phyloP scores from a whole-genome alignment of 495 filamentous ascomycete genomes.

The Hyaloscypha hepaticicola region DNA sequence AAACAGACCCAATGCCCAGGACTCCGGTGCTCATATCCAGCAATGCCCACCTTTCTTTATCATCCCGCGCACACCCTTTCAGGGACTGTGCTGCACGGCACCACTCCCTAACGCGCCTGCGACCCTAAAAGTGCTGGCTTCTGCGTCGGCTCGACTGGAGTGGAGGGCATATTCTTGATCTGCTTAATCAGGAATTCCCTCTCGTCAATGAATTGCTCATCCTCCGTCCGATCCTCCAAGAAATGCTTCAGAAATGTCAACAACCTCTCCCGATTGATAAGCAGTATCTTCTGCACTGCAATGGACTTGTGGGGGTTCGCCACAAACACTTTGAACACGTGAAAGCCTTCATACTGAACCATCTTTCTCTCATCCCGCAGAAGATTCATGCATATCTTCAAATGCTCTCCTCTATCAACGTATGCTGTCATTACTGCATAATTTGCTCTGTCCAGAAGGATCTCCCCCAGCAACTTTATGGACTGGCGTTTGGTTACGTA shows the following conservation, averaged over 20 bases:
- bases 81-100: no score
- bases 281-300: slow-evolving; percentile 88
- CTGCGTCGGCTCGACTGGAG: slow-evolving; percentile 55
- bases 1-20: slow-evolving; percentile 27
- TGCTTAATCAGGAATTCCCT: slow-evolving; percentile 94
- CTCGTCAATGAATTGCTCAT: slow-evolving; percentile 98
- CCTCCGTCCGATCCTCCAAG: slow-evolving; percentile 91
- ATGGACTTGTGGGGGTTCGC: slow-evolving; percentile 95
- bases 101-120: slow-evolving; percentile 23
- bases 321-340: slow-evolving; percentile 99
- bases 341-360: slow-evolving; percentile 99
- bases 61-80: background rate
- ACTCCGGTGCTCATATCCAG: slow-evolving; percentile 24
- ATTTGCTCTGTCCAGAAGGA: slow-evolving; percentile 90
- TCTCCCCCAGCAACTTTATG: slow-evolving; percentile 94
- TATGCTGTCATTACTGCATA: slow-evolving; percentile 98
- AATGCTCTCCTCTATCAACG: slow-evolving; percentile 89
- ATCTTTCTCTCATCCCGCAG: slow-evolving; percentile 93
- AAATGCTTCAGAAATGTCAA: slow-evolving; percentile 87
- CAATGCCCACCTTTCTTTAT: slow-evolving; percentile 12
- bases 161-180: slow-evolving; percentile 74
- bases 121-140: slow-evolving; percentile 33
- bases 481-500: slow-evolving; percentile 99
- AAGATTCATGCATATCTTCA: slow-evolving; percentile 98
- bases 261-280: slow-evolving; percentile 91